Percentiles rank a stretch among this genome's conserved stretches.
These are phyloP conservation scores for Acanthamoeba sp. DNA, from an alignment of 208 protist species.

Conservation along the genomic window DNA sequence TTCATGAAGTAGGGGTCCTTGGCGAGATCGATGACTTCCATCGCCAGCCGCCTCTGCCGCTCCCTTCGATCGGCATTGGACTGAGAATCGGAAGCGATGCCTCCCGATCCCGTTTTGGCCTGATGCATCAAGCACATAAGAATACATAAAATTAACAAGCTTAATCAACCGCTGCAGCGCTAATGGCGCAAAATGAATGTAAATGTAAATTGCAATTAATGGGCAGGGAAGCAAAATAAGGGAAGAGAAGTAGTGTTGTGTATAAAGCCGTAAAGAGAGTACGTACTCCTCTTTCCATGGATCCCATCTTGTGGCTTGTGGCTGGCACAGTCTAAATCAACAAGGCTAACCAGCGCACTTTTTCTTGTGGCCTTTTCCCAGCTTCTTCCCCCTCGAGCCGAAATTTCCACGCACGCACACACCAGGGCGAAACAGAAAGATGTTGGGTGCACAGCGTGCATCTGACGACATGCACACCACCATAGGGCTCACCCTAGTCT, in stretches of 20 bases:
- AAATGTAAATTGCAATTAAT: background rate
- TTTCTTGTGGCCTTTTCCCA: background rate
- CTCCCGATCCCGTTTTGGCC: conserved; percentile 80
- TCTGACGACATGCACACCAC: background rate
- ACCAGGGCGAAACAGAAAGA: no score
- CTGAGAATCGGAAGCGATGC: conserved; percentile 79
- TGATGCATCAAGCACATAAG: no score
- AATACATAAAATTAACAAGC: no score
- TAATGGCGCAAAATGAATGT: background rate
- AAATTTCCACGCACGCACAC: background rate
- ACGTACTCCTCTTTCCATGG: conserved; percentile 74
- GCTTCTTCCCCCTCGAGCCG: background rate
- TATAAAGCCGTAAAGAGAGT: background rate
- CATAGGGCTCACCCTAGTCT: background rate
- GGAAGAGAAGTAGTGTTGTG: background rate
- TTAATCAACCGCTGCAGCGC: no score
- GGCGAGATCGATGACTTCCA: conserved; percentile 92
- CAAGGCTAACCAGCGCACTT: background rate
- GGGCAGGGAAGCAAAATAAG: background rate
- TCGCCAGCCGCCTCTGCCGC: conserved; percentile 89
- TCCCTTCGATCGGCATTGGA: conserved; percentile 90
- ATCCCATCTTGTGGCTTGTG: conserved; percentile 35
- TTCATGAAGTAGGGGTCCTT: conserved; percentile 88
- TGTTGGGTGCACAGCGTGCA: no score
- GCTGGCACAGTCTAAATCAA: no score